Evolutionary conservation across 345 rosid genomes (phyloP).

Genomic region (Pistacia integerrima): DNA sequence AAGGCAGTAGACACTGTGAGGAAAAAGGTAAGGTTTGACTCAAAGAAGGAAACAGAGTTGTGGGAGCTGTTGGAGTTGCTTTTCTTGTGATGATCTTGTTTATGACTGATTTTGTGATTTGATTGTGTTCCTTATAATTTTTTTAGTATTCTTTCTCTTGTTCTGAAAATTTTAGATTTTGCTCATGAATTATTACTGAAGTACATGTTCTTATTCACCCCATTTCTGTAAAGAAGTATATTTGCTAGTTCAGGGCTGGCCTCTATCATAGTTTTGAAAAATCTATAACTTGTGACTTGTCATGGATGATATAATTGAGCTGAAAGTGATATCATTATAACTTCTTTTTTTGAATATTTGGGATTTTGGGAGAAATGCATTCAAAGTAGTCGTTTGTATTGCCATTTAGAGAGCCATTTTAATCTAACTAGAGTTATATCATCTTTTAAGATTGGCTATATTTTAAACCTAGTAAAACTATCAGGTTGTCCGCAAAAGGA

Average conservation of each 20-base stretch:
- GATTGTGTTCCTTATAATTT: neutral
- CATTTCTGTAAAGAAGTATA: neutral
- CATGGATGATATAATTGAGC: neutral
- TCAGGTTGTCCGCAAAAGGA: conserved; percentile 89
- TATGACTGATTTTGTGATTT: neutral
- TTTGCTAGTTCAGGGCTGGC: neutral
- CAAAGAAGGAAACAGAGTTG: neutral
- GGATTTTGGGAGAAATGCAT: neutral
- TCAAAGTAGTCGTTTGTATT: neutral
- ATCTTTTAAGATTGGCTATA: conserved; percentile 22
- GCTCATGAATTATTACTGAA: neutral
- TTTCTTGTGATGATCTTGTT: neutral
- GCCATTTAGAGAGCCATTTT: conserved; percentile 4
- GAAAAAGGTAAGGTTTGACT: conserved; percentile 59
- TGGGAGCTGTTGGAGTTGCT: neutral
- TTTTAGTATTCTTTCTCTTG: neutral
- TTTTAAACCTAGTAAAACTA: conserved; percentile 21
- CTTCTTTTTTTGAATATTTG: neutral
- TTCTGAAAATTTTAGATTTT: neutral
- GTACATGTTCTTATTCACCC: neutral
- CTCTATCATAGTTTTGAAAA: neutral
- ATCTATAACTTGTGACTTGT: neutral
- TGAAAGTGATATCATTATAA: neutral
- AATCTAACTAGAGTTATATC: conserved; percentile 10
- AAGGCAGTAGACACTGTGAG: conserved; percentile 88